These are phyloP conservation scores for Trametopsis cervina DNA, from an alignment of 768 basidiomycete species.

Conservation along the genomic window DNA sequence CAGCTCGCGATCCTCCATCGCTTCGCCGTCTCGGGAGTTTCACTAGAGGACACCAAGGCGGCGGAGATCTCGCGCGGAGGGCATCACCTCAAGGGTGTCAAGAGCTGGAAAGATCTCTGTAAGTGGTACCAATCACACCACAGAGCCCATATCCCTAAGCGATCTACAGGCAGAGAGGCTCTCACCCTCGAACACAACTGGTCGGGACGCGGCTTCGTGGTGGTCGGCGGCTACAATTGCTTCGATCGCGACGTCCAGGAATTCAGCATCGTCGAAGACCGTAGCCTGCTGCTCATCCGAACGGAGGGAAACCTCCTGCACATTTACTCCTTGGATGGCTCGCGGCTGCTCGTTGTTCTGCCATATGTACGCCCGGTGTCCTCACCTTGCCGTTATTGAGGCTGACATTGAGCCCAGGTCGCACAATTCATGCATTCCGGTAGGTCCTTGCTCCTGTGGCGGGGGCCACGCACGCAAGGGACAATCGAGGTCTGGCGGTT, in stretches of 20 bases:
- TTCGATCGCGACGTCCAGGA: constrained; percentile 6
- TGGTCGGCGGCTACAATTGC: constrained; percentile 14
- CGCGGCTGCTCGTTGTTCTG: constrained; percentile 14
- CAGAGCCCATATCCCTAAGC: not conserved
- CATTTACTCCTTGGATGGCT: constrained; percentile 13
- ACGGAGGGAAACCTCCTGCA: not conserved
- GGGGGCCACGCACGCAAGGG: not conserved
- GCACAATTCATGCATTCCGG: not conserved
- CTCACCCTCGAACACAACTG: constrained; percentile 15
- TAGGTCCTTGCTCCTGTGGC: not conserved
- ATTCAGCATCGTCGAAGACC: constrained; percentile 18
- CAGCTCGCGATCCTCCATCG: constrained; percentile 17
- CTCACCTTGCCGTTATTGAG: not conserved
- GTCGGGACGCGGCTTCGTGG: constrained; percentile 16
- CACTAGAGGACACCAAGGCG: constrained; percentile 12
- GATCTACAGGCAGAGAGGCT: constrained; percentile 10
- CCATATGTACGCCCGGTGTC: not conserved
- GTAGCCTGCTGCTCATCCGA: not conserved
- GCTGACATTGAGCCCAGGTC: not conserved
- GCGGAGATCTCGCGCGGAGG: constrained; percentile 1
- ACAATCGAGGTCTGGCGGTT: not conserved
- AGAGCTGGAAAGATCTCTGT: constrained; percentile 20
- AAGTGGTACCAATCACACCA: not conserved
- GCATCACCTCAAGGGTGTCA: constrained; percentile 7
- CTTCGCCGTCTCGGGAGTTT: constrained; percentile 11